Conservation (phyloP, 805 yeast species). For the Kazachstania bromeliacearum region DNA sequence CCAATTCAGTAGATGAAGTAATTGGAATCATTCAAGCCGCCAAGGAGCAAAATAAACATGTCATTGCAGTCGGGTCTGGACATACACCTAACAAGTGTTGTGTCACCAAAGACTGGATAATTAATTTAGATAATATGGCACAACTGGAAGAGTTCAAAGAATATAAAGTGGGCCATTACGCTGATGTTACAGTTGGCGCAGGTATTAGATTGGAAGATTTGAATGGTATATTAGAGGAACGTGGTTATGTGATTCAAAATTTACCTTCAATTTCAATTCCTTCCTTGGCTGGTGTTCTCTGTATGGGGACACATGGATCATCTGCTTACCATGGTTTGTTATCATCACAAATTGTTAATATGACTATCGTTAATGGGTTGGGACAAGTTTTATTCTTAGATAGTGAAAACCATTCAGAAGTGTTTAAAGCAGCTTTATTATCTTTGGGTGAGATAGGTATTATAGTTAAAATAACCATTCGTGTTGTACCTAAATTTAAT, state of each 20-base stretch:
- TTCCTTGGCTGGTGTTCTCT: conserved; percentile 88
- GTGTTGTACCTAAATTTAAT: conserved; percentile 78
- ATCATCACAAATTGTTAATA: conserved; percentile 74
- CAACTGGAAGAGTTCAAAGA: conserved; percentile 32
- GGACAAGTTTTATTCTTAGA: conserved; percentile 53
- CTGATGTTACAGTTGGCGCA: conserved; percentile 92
- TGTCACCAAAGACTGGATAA: conserved; percentile 79
- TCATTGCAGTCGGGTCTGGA: conserved; percentile 85
- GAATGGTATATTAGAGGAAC: conserved; percentile 52
- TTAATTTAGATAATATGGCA: conserved; percentile 66
- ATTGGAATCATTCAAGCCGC: conserved; percentile 60
- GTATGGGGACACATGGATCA: conserved; percentile 96
- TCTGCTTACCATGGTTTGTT: conserved; percentile 87
- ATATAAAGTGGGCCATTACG: conserved; percentile 51
- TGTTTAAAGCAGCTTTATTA: conserved; percentile 74
- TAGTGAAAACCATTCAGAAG: conserved; percentile 47
- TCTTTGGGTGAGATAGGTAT: conserved; percentile 90
- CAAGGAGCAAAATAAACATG: conserved; percentile 44
- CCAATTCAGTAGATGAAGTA: conserved; percentile 59
- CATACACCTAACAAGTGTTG: conserved; percentile 92
- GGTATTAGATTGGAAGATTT: conserved; percentile 74
- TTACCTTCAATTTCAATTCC: conserved; percentile 92
- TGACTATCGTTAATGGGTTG: conserved; percentile 63
- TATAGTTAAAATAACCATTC: conserved; percentile 73
- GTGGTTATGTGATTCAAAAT: conserved; percentile 76